phyloP scores from a whole-genome alignment of 2,329 filamentous ascomycete genomes.

The Cercospora sp. region DNA sequence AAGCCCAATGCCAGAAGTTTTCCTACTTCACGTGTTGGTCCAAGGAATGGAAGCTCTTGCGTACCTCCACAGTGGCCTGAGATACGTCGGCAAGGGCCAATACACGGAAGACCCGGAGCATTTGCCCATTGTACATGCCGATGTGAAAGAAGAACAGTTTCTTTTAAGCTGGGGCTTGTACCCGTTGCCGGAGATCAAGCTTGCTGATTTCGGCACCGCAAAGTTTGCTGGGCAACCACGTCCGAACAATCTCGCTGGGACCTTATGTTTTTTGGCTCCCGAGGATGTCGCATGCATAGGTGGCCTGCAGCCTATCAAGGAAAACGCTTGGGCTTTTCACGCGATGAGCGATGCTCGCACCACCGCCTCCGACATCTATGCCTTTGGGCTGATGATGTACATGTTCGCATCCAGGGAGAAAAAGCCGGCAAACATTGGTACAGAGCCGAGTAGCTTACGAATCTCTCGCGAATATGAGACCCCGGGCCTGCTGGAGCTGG shows the following conservation, averaged over 20 bases:
- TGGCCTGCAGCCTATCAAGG: neutral
- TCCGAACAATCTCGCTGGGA: neutral
- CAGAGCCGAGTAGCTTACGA: slow-evolving; percentile 4
- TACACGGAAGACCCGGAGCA: slow-evolving; percentile 14
- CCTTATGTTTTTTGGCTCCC: neutral
- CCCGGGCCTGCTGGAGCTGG: slow-evolving; percentile 13
- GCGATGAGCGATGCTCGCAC: slow-evolving; percentile 11
- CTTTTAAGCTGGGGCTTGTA: slow-evolving; percentile 20
- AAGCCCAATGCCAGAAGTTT: slow-evolving; percentile 19
- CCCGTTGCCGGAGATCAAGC: slow-evolving; percentile 10
- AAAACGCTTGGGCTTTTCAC: neutral
- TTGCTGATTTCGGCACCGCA: slow-evolving; percentile 24
- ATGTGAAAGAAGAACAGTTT: slow-evolving; percentile 24
- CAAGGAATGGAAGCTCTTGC: slow-evolving; percentile 21
- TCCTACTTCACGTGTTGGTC: slow-evolving; percentile 25
- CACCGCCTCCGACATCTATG: slow-evolving; percentile 21
- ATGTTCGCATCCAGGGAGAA: slow-evolving; percentile 13
- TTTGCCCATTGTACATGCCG: slow-evolving; percentile 21
- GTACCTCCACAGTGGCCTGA: slow-evolving; percentile 23
- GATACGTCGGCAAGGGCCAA: slow-evolving; percentile 11
- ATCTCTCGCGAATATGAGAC: slow-evolving; percentile 14
- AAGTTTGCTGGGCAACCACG: neutral
- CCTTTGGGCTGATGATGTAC: slow-evolving; percentile 27
- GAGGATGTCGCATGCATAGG: neutral
- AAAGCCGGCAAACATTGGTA: neutral